Base-by-base conservation (phyloP, 225 moss, liverwort and hornwort species). In the Marchantia paleacea region DNA sequence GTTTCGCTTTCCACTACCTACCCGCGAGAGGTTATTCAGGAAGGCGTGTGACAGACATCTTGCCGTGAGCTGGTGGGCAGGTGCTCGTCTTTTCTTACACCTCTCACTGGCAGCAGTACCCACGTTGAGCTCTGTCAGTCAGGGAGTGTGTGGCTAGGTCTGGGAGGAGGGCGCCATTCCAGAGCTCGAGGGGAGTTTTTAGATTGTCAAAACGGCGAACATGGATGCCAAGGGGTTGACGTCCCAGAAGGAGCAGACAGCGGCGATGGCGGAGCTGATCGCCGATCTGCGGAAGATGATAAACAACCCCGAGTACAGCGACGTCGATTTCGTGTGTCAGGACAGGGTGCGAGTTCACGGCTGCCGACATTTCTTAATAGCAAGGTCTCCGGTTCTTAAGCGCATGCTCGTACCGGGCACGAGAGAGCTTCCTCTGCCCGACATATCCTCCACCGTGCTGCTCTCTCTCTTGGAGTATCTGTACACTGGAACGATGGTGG, bases 391-490 rank as follows among this genome's bases (percentile, higher is more conserved):
- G 18, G 78, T 79, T 16, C 72, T 88, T 51, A 71, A 77, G 79
- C 80, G 62, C 55, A 66, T 85, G 51, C 70, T 88, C 26, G 51
- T 74, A 24, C 83, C 66, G 4, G 81, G 76, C 10, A 76, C 78
- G 39, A 50, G 63, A 12, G 80, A 88, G 52, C 64, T 88, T 31
- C 19, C 81, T 0, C 71, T 88, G n/a, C 85, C 83, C 12, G 83
- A 83, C 73, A 69, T 88, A n/a, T 65, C 83, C 25, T 85, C 88
- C 18, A 8, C 85, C 0, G 74, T 69, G 7, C 26, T 88, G 52
- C 84, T 88, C 28, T 64, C 88, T 73, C 79, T 85, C 14, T 69
- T 88, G 28, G 88, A 88, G 78, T 88, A 80, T 55, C 83, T 88
- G 29, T 88, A 88, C 83, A 88, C 88, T 3, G 88, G 85, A 15